phyloP scores from a whole-genome alignment of 495 filamentous ascomycete species.

The Pyrenopolyporus hunteri region DNA sequence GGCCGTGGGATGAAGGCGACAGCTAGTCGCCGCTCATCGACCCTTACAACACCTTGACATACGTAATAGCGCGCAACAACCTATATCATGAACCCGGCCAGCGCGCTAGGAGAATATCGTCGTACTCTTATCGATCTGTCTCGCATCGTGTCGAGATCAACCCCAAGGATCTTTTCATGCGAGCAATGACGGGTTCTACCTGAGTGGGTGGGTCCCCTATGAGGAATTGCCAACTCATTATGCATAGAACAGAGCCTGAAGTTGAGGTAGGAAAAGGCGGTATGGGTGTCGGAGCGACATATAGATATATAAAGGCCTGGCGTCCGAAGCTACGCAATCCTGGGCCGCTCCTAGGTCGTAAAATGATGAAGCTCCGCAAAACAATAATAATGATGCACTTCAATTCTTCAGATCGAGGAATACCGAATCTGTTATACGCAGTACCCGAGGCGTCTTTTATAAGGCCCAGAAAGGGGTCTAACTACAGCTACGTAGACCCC shows the following conservation, averaged over 20 bases:
- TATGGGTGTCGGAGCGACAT: constrained; percentile 36
- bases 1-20: constrained; percentile 9
- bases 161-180: constrained; percentile 27
- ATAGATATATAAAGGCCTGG: constrained; percentile 37
- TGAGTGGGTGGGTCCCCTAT: constrained; percentile 42
- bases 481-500: constrained; percentile 7
- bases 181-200: constrained; percentile 41
- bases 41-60: too few species aligned
- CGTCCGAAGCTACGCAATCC: constrained; percentile 28
- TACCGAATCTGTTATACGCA: background rate
- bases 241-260: constrained; percentile 46
- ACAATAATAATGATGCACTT: constrained; percentile 16
- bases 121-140: constrained; percentile 8
- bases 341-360: too few species aligned
- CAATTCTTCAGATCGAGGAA: constrained; percentile 20
- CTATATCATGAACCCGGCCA: constrained; percentile 11
- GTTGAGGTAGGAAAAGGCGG: constrained; percentile 44
- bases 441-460: constrained; percentile 13
- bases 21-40: constrained; percentile 6
- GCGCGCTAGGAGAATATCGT: constrained; percentile 6
- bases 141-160: constrained; percentile 30
- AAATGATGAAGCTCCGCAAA: constrained; percentile 20
- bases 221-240: constrained; percentile 49
- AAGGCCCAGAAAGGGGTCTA: constrained; percentile 27
- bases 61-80: constrained; percentile 15